Conservation (phyloP, 768 basidiomycete genomes). For the Boletus reticulatus region DNA sequence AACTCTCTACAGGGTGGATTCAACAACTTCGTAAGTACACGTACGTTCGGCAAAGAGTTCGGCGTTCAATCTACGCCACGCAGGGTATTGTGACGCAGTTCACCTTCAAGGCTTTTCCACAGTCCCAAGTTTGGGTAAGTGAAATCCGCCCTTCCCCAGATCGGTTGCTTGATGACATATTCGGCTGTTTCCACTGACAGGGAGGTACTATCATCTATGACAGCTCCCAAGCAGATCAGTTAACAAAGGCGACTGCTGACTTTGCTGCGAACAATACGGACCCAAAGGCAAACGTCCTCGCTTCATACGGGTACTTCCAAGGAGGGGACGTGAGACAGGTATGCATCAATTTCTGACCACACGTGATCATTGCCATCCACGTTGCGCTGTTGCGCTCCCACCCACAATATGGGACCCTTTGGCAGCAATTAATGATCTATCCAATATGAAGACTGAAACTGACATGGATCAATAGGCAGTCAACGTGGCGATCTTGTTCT, state of each 20-base stretch:
- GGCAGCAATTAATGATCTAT: neutral
- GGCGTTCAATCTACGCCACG: conserved; percentile 34
- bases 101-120: conserved; percentile 45
- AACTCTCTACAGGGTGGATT: conserved; percentile 48
- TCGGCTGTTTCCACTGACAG: conserved; percentile 27
- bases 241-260: conserved; percentile 24
- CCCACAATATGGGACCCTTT: neutral
- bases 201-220: conserved; percentile 44
- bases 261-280: conserved; percentile 22
- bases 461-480: conserved; percentile 9
- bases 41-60: neutral
- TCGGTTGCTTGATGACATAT: conserved; percentile 2
- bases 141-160: neutral
- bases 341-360: conserved; percentile 7
- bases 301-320: conserved; percentile 34
- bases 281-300: conserved; percentile 37
- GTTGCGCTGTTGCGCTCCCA: neutral
- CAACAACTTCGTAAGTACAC: conserved; percentile 53
- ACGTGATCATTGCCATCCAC: neutral
- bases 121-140: conserved; percentile 26
- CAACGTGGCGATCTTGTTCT: conserved; percentile 46
- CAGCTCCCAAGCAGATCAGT: conserved; percentile 11
- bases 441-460: conserved; percentile 1
- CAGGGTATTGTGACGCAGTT: conserved; percentile 61
- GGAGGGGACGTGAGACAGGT: conserved; percentile 37